Conservation (phyloP, 2,329 filamentous ascomycete genomes). For the Chaetomiaceae sp. region DNA sequence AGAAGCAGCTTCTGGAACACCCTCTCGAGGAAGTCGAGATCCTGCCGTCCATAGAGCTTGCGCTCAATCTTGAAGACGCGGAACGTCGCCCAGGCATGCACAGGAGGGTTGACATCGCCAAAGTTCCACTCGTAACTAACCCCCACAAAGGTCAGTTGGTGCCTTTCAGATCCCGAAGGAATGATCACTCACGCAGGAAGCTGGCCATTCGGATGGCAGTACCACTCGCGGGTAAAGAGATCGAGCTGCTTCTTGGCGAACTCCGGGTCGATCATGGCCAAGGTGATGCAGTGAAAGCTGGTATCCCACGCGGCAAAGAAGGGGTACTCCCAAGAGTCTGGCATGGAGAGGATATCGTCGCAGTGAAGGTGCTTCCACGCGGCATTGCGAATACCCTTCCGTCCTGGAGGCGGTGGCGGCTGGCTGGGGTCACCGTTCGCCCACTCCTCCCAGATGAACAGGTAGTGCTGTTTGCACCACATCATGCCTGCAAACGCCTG, state of each 20-base stretch:
- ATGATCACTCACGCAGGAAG: slow-evolving; percentile 70
- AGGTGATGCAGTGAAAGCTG: slow-evolving; percentile 91
- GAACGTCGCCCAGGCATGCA: slow-evolving; percentile 95
- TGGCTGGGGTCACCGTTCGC: slow-evolving; percentile 87
- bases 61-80: slow-evolving; percentile 97
- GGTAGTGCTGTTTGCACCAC: slow-evolving; percentile 97
- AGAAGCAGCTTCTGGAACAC: slow-evolving; percentile 94
- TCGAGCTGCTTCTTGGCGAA: slow-evolving; percentile 98
- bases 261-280: slow-evolving; percentile 96
- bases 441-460: slow-evolving; percentile 98
- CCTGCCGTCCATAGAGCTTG: slow-evolving; percentile 92
- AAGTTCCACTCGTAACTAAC: slow-evolving; percentile 90
- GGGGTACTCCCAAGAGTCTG: slow-evolving; percentile 96
- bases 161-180: no score
- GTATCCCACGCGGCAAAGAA: slow-evolving; percentile 98
- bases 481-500: slow-evolving; percentile 96
- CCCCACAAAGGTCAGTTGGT: slow-evolving; percentile 22
- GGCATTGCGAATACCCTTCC: slow-evolving; percentile 77
- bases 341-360: slow-evolving; percentile 95
- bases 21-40: slow-evolving; percentile 90
- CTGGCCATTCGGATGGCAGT: slow-evolving; percentile 96
- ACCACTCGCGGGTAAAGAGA: slow-evolving; percentile 94
- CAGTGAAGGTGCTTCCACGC: slow-evolving; percentile 95
- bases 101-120: slow-evolving; percentile 91
- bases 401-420: slow-evolving; percentile 74